Percentiles rank a stretch among this genome's conserved stretches.
Evolutionary conservation across 2,329 filamentous ascomycete species (phyloP).

Genomic region (Fusarium acutatum): DNA sequence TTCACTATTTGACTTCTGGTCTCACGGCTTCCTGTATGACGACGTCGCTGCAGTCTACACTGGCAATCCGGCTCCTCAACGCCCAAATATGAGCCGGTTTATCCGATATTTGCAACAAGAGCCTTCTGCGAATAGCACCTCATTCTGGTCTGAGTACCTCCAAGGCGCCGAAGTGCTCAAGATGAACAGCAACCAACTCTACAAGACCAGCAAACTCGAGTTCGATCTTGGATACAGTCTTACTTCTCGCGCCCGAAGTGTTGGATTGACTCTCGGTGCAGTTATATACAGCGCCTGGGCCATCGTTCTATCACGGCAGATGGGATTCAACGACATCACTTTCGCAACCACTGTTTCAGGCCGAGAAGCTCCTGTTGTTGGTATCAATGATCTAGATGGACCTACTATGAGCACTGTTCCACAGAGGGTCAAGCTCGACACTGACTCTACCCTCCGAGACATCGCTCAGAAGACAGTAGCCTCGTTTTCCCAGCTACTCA

Average conservation of each 20-base stretch:
- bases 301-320: slow-evolving; percentile 3
- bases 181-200: slow-evolving; percentile 1
- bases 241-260: neutral
- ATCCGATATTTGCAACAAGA: neutral
- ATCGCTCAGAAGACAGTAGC: neutral
- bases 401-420: slow-evolving; percentile 26
- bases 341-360: slow-evolving; percentile 31
- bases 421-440: slow-evolving; percentile 35
- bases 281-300: slow-evolving; percentile 32
- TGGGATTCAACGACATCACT: slow-evolving; percentile 6
- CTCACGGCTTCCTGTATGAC: slow-evolving; percentile 41
- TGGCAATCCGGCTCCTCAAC: neutral
- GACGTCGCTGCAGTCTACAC: slow-evolving; percentile 28
- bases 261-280: slow-evolving; percentile 4
- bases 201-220: neutral
- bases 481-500: neutral
- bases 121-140: neutral
- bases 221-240: neutral
- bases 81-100: neutral
- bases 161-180: neutral
- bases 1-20: slow-evolving; percentile 47
- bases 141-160: slow-evolving; percentile 6
- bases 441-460: slow-evolving; percentile 37
- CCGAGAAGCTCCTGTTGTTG: slow-evolving; percentile 14
- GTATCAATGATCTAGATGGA: slow-evolving; percentile 12